Evolutionary conservation across 2,329 filamentous ascomycete genomes (phyloP).

Genomic region (Talaromyces sp.): DNA sequence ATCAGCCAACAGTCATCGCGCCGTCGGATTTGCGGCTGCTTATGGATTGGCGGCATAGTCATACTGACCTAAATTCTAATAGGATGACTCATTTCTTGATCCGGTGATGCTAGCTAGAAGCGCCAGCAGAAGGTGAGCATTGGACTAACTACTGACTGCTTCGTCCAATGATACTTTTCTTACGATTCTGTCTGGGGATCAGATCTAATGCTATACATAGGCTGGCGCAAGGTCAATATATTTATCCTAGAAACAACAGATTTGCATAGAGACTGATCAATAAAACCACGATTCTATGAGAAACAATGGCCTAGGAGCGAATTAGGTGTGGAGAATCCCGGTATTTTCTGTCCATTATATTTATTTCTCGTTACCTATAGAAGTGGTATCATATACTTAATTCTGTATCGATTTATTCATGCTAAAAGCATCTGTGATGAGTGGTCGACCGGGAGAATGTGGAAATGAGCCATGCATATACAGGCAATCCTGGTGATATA

Average conservation of each 20-base stretch:
- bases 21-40: not conserved
- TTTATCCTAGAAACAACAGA: not conserved
- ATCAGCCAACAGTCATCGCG: not conserved
- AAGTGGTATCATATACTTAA: not conserved
- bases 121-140: not conserved
- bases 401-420: not conserved
- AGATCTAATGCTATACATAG: not conserved
- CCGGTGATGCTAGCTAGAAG: not conserved
- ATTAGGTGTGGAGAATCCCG: not conserved
- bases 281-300: not conserved
- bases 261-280: not conserved
- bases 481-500: not conserved
- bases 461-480: not conserved
- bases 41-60: not conserved
- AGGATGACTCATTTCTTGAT: not conserved
- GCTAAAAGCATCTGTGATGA: not conserved
- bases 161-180: not conserved
- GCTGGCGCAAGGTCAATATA: not conserved
- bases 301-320: not conserved
- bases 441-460: not conserved
- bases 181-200: not conserved
- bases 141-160: not conserved
- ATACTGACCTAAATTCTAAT: not conserved
- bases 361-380: not conserved
- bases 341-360: not conserved